Conservation (phyloP, 2,329 filamentous ascomycete species). For the Paecilomyces niveus region DNA sequence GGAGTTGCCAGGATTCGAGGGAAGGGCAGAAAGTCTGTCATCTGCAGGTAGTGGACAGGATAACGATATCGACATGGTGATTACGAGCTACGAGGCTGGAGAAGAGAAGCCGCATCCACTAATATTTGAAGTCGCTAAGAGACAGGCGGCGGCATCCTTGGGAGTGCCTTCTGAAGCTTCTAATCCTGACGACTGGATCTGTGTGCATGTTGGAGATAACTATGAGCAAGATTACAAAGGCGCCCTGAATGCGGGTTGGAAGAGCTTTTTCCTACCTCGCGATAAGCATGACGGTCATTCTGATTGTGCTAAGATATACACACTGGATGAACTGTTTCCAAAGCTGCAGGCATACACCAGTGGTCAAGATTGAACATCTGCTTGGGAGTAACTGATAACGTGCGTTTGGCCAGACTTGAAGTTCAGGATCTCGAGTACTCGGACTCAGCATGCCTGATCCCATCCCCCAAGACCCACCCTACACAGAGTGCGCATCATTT, state of each 20-base stretch:
- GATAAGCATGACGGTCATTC: conserved; percentile 2
- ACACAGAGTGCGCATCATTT: no score
- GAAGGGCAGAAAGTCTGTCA: not conserved
- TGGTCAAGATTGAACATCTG: not conserved
- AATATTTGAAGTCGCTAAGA: conserved; percentile 34
- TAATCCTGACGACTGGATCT: conserved; percentile 14
- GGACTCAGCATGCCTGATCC: no score
- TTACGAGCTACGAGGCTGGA: conserved; percentile 41
- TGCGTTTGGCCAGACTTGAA: no score
- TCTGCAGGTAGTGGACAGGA: not conserved
- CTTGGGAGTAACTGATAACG: no score
- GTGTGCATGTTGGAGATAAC: conserved; percentile 41
- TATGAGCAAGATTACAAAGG: conserved; percentile 34
- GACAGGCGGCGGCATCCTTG: conserved; percentile 18
- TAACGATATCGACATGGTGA: conserved; percentile 36
- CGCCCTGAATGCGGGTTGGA: conserved; percentile 31
- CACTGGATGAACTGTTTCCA: conserved; percentile 6
- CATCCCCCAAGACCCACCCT: no score
- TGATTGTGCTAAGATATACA: conserved; percentile 2
- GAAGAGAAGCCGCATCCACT: conserved; percentile 35
- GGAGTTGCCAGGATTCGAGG: conserved; percentile 19
- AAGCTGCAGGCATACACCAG: conserved; percentile 1
- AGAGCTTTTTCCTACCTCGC: conserved; percentile 26
- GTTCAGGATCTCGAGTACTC: no score
- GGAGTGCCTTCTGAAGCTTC: not conserved